Evolutionary conservation across 306 rosid genomes (phyloP), one percentile per base, ranked within the genome.

Genomic region (Begonia peltatifolia): DNA sequence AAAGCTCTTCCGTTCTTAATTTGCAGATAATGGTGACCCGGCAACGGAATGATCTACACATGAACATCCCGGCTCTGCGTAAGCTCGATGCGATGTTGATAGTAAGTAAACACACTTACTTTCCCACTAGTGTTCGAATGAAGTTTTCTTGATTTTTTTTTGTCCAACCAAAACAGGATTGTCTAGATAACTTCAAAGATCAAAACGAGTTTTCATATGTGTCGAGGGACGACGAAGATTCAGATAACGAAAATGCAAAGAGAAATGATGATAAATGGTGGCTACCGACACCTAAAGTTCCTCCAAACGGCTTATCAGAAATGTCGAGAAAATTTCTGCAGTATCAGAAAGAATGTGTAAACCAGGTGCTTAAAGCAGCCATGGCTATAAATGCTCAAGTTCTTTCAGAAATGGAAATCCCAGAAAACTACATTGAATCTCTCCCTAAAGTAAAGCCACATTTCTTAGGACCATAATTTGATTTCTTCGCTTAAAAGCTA

Each of bases 321-420:
- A 42, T 23, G 12, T 70, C 93, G 10, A 81, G 94, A 74, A 86
- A 83, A 53, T 92, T 92, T 68, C 18, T 90, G 54, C 99, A 83
- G 70, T 76, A 78, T 72, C 99, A 90, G 68, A 90, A 90, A 64
- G 99, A 92, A 64, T 76, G 99, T 68, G 96, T 92, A 62, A 83
- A 75, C 71, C 99, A 92, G 76, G 96, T 92, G 25, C 99, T 92
- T 50, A 92, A 92, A 77, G 99, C 99, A 63, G 99, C 99, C 52
- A 86, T 86, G 99, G 94, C 93, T 51, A 92, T 92, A 63, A 92
- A 92, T 69, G 96, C 96, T 73, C 99, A 79, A 60, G 79, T 87
- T 58, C 74, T 92, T 61, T 57, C 88, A 30, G 99, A 92, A 68
- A 86, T 92, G 88, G 96, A 83, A 62, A 92, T 83, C 38, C 99